Base-by-base conservation (phyloP, 495 filamentous ascomycete species). In the Niebla homalea region DNA sequence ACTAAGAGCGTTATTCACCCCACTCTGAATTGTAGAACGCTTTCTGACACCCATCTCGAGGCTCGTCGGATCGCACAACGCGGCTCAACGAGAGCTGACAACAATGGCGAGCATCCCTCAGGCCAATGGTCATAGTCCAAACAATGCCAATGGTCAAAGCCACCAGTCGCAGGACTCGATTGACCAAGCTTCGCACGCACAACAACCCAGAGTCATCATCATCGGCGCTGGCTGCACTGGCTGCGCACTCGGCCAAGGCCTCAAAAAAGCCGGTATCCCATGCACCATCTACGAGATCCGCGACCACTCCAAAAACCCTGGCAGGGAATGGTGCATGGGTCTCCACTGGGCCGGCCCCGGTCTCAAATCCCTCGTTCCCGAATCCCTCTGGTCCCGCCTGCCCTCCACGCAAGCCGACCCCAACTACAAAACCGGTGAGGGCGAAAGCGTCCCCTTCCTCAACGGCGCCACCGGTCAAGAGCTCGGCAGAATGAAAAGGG, bases 401-500 rank as follows among this genome's bases (percentile, higher is more conserved):
- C 43, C 60, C 16, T 58, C 64, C 55, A 37, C 65, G 43, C 56
- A 72, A 64, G 54, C 67, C 57, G 41, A 57, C 57, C 60, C 50
- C 55, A 22, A 36, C 16, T 12, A 43, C n/a, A 6, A 14, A 25
- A 46, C 39, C 2, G 23, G 39, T n/a, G 5, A 38, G 4, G 46
- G 32, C 12, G 45, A 40, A 11, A 25, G 57, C 53, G 57, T 59
- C 50, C 56, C 58, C 8, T 57, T 73, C 43, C 52, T 64, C 43
- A 70, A 74, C 55, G 70, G 71, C 15, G 43, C 53, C 12, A 74
- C 71, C 5, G 71, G 72, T 18, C 60, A 70, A 26, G 1, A 60
- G 0, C 45, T 76, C n/a, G 54, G 52, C 0, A 56, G 61, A 21
- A 52, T n/a, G 59, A 58, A 1, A 61, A 64, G 4, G 57, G 66